Conservation (phyloP, 1,284 basidiomycete species). For the Gomphus bonarii region DNA sequence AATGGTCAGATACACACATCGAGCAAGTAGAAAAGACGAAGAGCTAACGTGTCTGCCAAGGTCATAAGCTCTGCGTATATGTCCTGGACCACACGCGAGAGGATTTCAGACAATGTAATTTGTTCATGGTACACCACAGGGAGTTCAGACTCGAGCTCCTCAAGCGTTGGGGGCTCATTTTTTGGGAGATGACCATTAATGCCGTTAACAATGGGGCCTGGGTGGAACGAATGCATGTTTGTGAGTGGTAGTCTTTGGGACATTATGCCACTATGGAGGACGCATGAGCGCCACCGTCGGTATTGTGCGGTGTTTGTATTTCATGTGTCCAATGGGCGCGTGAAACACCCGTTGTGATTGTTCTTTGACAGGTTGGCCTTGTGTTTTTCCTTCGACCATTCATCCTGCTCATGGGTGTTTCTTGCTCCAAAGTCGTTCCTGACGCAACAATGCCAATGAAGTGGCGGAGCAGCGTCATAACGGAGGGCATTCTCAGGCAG, state of each 20-base stretch:
- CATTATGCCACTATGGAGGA: constrained; percentile 1
- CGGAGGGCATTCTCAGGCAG: too few species aligned
- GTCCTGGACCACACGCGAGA: constrained; percentile 67
- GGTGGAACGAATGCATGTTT: background rate
- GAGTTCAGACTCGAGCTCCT: constrained; percentile 64
- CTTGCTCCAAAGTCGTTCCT: too few species aligned
- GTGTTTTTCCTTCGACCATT: background rate
- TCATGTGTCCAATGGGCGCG: background rate
- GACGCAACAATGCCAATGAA: too few species aligned
- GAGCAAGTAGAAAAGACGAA: background rate
- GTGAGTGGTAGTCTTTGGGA: background rate
- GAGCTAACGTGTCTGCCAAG: constrained; percentile 73
- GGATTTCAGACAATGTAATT: constrained; percentile 61
- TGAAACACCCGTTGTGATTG: too few species aligned
- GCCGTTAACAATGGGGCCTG: background rate
- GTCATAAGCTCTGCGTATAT: constrained; percentile 80
- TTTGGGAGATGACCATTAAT: constrained; percentile 2
- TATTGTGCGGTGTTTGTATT: background rate
- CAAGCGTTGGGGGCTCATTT: constrained; percentile 27
- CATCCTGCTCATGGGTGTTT: too few species aligned
- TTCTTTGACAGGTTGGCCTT: too few species aligned
- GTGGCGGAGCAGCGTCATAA: too few species aligned
- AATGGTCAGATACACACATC: background rate
- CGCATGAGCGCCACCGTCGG: background rate
- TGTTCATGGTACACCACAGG: constrained; percentile 69